These are phyloP conservation scores for Coniferiporia sulphurascens DNA, from an alignment of 1,284 basidiomycete species.

Conservation along the genomic window DNA sequence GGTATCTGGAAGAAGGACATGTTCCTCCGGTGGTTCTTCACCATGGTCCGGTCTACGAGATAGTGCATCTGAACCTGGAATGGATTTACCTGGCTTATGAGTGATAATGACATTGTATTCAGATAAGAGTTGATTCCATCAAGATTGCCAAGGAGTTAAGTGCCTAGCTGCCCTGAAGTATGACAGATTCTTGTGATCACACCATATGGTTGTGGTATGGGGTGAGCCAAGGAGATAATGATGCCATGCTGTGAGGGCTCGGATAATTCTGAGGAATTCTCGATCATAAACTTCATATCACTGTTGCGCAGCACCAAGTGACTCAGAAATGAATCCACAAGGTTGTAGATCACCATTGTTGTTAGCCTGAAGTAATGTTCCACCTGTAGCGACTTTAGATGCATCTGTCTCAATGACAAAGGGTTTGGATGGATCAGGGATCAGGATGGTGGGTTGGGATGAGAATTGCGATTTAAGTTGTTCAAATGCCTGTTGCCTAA, in stretches of 20 bases:
- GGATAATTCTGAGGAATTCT: neutral
- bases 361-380: neutral
- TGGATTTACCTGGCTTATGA: too few relatives aligned
- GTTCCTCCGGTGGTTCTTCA: too few relatives aligned
- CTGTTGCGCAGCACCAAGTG: neutral
- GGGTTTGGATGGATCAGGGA: neutral
- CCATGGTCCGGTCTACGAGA: too few relatives aligned
- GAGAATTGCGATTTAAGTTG: neutral
- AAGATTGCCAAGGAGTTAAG: neutral
- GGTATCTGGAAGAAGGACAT: too few relatives aligned
- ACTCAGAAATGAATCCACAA: neutral
- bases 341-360: neutral
- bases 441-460: neutral
- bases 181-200: neutral
- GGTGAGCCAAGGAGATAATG: neutral
- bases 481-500: too few relatives aligned
- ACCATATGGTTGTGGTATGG: neutral
- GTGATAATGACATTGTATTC: neutral
- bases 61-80: too few relatives aligned
- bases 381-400: neutral
- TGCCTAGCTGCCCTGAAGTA: neutral
- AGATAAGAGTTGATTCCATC: neutral
- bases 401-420: neutral
- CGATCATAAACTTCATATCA: neutral
- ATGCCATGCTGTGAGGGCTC: neutral